These are phyloP conservation scores for Tetrahymena borealis DNA, from an alignment of 73 alveolate species.

Conservation along the genomic window DNA sequence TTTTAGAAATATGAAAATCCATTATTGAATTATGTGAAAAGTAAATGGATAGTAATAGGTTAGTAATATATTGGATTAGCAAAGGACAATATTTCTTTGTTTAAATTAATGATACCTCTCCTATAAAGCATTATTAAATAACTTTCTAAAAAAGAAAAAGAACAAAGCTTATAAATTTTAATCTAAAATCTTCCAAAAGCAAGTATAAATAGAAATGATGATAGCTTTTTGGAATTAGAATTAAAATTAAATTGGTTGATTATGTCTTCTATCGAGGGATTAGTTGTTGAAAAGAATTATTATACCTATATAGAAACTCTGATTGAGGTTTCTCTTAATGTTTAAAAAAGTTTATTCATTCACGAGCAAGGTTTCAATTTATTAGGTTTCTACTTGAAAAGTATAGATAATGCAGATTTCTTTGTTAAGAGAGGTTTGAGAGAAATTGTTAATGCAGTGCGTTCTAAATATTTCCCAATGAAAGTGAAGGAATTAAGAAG, in stretches of 20 bases:
- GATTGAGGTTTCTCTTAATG: background rate
- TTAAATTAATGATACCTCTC: background rate
- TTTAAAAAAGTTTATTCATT: background rate
- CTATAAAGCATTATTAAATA: background rate
- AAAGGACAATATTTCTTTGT: background rate
- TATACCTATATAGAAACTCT: background rate
- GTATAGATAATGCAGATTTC: background rate
- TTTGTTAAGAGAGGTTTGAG: background rate
- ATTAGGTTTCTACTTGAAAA: background rate
- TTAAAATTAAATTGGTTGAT: background rate
- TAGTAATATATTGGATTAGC: background rate
- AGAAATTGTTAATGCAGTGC: background rate
- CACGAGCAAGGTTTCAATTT: background rate
- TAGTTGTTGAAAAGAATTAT: background rate
- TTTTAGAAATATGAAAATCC: constrained; percentile 2
- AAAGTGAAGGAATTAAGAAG: constrained; percentile 9
- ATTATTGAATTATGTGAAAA: constrained; percentile 3
- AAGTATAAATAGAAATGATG: background rate
- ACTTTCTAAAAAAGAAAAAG: background rate
- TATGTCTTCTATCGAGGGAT: background rate
- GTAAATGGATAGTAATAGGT: background rate
- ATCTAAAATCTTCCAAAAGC: background rate
- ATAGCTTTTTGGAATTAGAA: background rate
- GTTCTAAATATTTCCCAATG: constrained; percentile 23
- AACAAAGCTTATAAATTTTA: background rate